phyloP scores from a whole-genome alignment of 1,139 yeast genomes.

The Blastobotrys capitulatus region DNA sequence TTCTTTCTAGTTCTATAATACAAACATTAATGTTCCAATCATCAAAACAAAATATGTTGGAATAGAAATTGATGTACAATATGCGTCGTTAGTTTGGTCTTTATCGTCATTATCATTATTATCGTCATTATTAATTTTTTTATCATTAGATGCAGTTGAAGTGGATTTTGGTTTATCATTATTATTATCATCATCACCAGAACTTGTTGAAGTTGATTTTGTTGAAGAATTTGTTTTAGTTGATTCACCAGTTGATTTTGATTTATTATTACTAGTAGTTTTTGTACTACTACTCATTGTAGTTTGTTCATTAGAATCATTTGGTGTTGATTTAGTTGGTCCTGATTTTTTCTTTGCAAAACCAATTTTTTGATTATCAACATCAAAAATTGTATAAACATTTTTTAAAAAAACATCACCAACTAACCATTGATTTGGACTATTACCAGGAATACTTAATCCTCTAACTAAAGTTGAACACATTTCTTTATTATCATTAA shows the following conservation, averaged over 20 bases:
- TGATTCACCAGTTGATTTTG: background rate
- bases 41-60: too few relatives aligned
- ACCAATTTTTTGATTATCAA: conserved; percentile 46
- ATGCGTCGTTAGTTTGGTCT: too few relatives aligned
- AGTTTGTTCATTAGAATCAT: conserved; percentile 16
- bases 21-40: too few relatives aligned
- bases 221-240: background rate
- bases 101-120: background rate
- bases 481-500: conserved; percentile 40
- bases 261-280: background rate
- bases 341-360: conserved; percentile 38
- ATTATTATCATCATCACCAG: background rate
- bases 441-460: conserved; percentile 25
- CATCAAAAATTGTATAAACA: conserved; percentile 56
- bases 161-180: background rate
- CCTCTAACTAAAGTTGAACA: conserved; percentile 70
- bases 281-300: background rate
- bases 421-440: conserved; percentile 40
- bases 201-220: too few relatives aligned
- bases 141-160: background rate
- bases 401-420: conserved; percentile 58
- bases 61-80: too few relatives aligned
- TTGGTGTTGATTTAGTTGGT: conserved; percentile 22
- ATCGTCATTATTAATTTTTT: background rate
- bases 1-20: too few relatives aligned